These are phyloP conservation scores for Diaporthe sp. DNA, from an alignment of 2,329 filamentous ascomycete genomes.

Conservation along the genomic window DNA sequence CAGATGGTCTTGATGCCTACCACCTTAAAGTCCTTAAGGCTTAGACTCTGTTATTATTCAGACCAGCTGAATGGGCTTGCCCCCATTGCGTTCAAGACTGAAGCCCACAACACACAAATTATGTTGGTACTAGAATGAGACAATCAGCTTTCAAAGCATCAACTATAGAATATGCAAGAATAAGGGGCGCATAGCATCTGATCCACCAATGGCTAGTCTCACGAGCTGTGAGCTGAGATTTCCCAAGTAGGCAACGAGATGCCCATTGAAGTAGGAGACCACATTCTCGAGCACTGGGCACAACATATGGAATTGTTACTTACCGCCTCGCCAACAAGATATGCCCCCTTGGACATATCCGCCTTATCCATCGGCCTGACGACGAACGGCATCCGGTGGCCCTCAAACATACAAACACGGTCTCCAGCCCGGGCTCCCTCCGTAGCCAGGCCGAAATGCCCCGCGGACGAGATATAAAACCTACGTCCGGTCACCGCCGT, in stretches of 20 bases:
- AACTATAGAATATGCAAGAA: neutral
- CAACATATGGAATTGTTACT: neutral
- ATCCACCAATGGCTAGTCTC: neutral
- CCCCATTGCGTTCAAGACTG: neutral
- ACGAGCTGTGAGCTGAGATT: neutral
- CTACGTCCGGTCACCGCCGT: neutral
- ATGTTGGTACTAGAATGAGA: neutral
- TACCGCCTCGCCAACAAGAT: neutral
- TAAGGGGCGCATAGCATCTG: neutral
- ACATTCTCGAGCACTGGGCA: neutral
- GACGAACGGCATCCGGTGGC: neutral
- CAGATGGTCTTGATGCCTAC: too few relatives aligned
- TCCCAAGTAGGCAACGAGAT: neutral
- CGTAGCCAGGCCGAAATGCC: neutral
- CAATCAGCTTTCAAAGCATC: neutral
- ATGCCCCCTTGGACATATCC: neutral
- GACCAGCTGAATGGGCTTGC: neutral
- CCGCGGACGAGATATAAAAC: conserved; percentile 10
- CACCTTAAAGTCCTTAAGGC: too few relatives aligned
- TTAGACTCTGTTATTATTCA: neutral
- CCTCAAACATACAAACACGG: neutral
- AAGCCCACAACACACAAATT: neutral
- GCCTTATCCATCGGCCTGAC: neutral
- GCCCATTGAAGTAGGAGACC: neutral
- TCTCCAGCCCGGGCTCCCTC: conserved; percentile 1